Evolutionary conservation across 192 early-diverging fungal genomes (phyloP), one percentile per base, ranked within the genome.

Genomic region (Entomortierella lignicola): DNA sequence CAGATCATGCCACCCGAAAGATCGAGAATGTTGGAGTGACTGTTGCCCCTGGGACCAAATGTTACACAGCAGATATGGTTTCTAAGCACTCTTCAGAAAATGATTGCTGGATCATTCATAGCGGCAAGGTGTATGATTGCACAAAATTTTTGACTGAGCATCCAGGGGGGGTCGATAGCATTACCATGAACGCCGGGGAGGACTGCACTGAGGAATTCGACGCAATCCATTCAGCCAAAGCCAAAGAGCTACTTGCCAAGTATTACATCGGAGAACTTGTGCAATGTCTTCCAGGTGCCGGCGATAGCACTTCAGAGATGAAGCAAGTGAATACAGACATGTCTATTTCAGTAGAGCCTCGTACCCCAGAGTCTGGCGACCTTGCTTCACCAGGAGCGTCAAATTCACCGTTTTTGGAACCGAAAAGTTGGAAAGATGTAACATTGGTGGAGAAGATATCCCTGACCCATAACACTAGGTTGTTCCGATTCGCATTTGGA

Each of bases 181-280:
- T 98, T 52, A 61, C 90, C 25, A 93, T 96, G 81, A 83, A 87
- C 47, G 94, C 91, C 23, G 95, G 96, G 65, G 83, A 80, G 52
- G 95, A 98, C 64, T 90, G 91, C 42, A 92, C 92, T 17, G 94
- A 96, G 57, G 95, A 93, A 18, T 98, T 98, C 81, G 94, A 95
- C 63, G 95, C 93, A 66, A 95, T 95, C 23, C 95, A 98, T 88
- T 95, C 93, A 18, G 86, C 89, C 60, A 94, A 94, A 66, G 95
- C 95, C 4, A 88, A 84, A 44, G 89, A 92, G 0, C 65, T 94
- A 71, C 86, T 98, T 59, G 83, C 87, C 70, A 74, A 84, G 12
- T 89, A 91, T 63, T 82, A 85, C 53, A 83, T 95, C 52, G 96
- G 95, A 21, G 80, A 89, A 48, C 81, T 96, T 17, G 71, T 83